Percentiles rank a stretch among this genome's conserved stretches.
Conservation (phyloP, 1,284 basidiomycete genomes). For the Cutaneotrichosporon sp. region DNA sequence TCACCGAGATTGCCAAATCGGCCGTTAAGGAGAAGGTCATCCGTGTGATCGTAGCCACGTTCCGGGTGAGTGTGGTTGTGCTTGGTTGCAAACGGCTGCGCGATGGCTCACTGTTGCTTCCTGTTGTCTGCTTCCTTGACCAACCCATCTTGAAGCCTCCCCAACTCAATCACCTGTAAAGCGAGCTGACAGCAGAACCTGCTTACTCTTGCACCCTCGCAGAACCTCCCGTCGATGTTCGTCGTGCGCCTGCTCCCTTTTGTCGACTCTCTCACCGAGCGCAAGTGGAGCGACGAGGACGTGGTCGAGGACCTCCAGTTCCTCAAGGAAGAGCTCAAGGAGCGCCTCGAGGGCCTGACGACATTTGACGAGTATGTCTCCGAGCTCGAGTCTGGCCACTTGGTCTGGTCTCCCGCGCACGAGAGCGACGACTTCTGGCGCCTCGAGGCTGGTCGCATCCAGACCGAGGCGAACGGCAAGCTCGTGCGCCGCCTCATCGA, state of each 20-base stretch:
- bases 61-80: conserved; percentile 61
- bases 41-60: conserved; percentile 88
- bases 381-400: conserved; percentile 82
- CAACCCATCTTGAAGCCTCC: too few relatives aligned
- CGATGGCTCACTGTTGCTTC: background rate
- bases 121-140: too few relatives aligned
- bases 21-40: conserved; percentile 98
- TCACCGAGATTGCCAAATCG: conserved; percentile 79
- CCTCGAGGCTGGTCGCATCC: conserved; percentile 84
- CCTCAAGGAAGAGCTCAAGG: conserved; percentile 75
- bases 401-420: conserved; percentile 94
- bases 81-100: background rate
- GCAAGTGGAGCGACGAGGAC: conserved; percentile 95
- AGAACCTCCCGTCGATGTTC: conserved; percentile 89
- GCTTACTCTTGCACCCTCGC: conserved; percentile 59
- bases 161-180: background rate
- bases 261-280: conserved; percentile 72
- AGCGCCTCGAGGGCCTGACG: conserved; percentile 73
- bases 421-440: conserved; percentile 97
- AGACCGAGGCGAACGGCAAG: conserved; percentile 76
- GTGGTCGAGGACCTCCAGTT: conserved; percentile 87
- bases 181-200: conserved; percentile 65
- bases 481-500: conserved; percentile 77
- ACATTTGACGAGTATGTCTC: conserved; percentile 95
- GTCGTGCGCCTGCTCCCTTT: conserved; percentile 83